phyloP scores from a whole-genome alignment of 139 green algal genomes.

The Chlorella ohadii region DNA sequence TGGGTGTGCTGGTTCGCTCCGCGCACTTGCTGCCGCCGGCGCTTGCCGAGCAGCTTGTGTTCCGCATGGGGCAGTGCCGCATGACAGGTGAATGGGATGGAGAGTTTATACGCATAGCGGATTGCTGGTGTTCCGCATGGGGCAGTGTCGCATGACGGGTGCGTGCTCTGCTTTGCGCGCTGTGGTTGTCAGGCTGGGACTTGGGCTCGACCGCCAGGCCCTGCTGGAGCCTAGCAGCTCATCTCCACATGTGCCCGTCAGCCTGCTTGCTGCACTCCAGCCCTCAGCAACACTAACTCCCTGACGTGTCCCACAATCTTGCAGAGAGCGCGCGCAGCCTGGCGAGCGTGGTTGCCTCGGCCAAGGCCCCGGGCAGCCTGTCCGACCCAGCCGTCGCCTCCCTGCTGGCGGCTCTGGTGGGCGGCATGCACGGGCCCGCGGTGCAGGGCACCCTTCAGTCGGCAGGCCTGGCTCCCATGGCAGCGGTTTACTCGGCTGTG shows the following conservation, averaged over 20 bases:
- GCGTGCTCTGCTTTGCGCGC: no score
- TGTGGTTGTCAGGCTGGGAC: no score
- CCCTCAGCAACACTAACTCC: no score
- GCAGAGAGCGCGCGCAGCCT: conserved; percentile 47
- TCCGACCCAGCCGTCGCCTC: conserved; percentile 19
- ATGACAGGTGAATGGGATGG: no score
- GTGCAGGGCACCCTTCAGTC: conserved; percentile 37
- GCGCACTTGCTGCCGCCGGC: conserved; percentile 28
- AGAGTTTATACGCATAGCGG: no score
- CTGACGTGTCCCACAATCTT: no score
- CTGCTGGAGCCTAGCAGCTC: no score
- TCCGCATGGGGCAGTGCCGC: conserved; percentile 36
- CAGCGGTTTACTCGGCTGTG: conserved; percentile 27
- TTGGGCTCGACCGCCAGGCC: no score
- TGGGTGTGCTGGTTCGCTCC: conserved; percentile 42
- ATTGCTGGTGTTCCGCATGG: conserved; percentile 45
- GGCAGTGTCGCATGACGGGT: conserved; percentile 47
- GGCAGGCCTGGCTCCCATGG: conserved; percentile 27
- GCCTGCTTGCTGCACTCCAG: no score
- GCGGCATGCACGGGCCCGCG: conserved; percentile 24
- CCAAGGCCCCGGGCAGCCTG: conserved; percentile 12
- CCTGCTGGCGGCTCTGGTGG: conserved; percentile 34
- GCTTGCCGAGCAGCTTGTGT: conserved; percentile 36
- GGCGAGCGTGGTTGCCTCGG: neutral
- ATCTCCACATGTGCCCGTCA: no score